phyloP scores from a whole-genome alignment of 257 asterid species.

The Nicotiana undulata region DNA sequence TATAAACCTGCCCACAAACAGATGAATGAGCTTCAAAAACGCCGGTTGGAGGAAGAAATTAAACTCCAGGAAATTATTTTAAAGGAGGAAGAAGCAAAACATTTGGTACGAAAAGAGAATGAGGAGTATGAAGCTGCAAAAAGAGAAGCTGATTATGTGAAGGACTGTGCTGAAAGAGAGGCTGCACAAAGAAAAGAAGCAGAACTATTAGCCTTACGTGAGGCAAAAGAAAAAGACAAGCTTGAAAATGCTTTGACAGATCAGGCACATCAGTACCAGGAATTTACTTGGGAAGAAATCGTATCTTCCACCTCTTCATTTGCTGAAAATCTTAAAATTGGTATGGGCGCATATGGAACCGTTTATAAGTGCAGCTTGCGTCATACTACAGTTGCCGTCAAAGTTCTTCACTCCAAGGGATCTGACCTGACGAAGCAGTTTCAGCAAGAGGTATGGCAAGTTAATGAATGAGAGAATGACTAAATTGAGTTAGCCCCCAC shows the following conservation, averaged over 20 bases:
- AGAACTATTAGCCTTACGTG: slow-evolving; percentile 40
- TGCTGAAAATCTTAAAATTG: slow-evolving; percentile 60
- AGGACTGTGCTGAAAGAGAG: slow-evolving; percentile 62
- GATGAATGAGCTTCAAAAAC: slow-evolving; percentile 64
- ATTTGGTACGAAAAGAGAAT: slow-evolving; percentile 47
- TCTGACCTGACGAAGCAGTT: slow-evolving; percentile 52
- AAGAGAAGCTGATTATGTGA: slow-evolving; percentile 56
- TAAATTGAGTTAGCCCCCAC: not conserved
- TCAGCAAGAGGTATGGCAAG: slow-evolving; percentile 70
- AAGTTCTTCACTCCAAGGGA: slow-evolving; percentile 62
- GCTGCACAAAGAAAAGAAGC: slow-evolving; percentile 62
- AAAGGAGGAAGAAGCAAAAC: slow-evolving; percentile 76
- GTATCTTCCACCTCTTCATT: slow-evolving; percentile 59
- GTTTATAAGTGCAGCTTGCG: slow-evolving; percentile 79
- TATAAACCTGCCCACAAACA: slow-evolving; percentile 18
- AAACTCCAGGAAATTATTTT: slow-evolving; percentile 45
- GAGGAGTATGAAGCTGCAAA: slow-evolving; percentile 51
- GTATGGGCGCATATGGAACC: slow-evolving; percentile 82
- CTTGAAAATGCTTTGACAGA: slow-evolving; percentile 61
- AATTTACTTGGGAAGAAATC: slow-evolving; percentile 83
- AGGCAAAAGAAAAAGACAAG: slow-evolving; percentile 56
- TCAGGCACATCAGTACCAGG: slow-evolving; percentile 39
- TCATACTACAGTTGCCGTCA: slow-evolving; percentile 81
- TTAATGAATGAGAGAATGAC: not conserved
- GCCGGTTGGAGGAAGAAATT: slow-evolving; percentile 51